Evolutionary conservation across 2,329 filamentous ascomycete genomes (phyloP).

Genomic region (Claviceps sp.): DNA sequence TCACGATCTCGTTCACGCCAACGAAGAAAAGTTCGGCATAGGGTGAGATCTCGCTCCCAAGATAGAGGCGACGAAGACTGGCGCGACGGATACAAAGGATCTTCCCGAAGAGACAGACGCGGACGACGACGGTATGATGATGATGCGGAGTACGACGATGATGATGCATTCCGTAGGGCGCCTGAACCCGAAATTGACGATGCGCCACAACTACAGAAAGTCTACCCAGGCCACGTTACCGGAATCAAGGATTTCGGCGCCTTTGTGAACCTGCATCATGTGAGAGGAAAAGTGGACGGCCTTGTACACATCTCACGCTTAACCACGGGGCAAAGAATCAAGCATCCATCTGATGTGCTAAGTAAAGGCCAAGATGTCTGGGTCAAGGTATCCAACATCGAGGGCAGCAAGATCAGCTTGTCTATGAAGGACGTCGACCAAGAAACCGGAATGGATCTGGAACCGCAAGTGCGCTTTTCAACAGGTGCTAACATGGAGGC

Average conservation of each 20-base stretch:
- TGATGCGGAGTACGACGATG: conserved; percentile 27
- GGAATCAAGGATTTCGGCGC: conserved; percentile 91
- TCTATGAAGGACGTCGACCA: conserved; percentile 99
- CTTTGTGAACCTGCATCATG: conserved; percentile 82
- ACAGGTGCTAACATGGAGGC: conserved; percentile 85
- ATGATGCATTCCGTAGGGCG: conserved; percentile 48
- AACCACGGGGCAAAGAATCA: conserved; percentile 70
- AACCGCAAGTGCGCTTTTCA: conserved; percentile 62
- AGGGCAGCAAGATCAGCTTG: conserved; percentile 67
- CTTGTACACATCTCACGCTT: conserved; percentile 89
- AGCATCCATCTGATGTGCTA: conserved; percentile 81
- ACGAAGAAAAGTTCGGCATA: conserved; percentile 22
- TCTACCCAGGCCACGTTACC: conserved; percentile 82
- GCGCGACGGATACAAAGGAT: conserved; percentile 20
- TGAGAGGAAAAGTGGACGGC: conserved; percentile 80
- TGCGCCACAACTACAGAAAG: conserved; percentile 64
- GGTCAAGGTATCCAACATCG: conserved; percentile 82
- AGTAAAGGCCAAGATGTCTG: conserved; percentile 71
- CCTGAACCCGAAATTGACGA: conserved; percentile 70
- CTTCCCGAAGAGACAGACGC: conserved; percentile 18
- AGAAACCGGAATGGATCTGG: conserved; percentile 67
- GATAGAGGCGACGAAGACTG: conserved; percentile 33
- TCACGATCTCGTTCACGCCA: conserved; percentile 27
- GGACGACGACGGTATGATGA: conserved; percentile 27
- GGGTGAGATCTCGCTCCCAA: conserved; percentile 25